Evolutionary conservation across 1,284 basidiomycete genomes (phyloP).

Genomic region (Tausonia pullulans): DNA sequence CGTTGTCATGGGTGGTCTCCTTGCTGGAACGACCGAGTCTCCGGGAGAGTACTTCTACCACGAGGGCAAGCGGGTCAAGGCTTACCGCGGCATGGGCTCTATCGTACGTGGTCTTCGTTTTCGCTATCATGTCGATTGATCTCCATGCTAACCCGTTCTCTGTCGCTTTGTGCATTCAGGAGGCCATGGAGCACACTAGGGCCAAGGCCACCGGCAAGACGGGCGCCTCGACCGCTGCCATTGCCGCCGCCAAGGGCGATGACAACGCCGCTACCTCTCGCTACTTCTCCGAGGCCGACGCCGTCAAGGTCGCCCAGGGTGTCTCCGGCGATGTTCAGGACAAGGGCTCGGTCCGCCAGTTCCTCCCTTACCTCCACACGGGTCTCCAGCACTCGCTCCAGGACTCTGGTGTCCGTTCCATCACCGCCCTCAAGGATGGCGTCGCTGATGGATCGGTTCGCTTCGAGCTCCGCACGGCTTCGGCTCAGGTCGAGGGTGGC

Average conservation of each 20-base stretch:
- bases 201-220: slow-evolving; percentile 36
- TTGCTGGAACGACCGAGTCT: slow-evolving; percentile 93
- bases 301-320: slow-evolving; percentile 94
- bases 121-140: neutral
- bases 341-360: slow-evolving; percentile 85
- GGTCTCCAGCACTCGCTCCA: slow-evolving; percentile 94
- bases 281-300: slow-evolving; percentile 92
- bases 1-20: slow-evolving; percentile 96
- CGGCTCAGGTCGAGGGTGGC: slow-evolving; percentile 90
- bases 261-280: slow-evolving; percentile 95
- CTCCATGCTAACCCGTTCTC: neutral
- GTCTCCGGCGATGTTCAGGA: slow-evolving; percentile 95
- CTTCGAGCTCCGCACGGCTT: slow-evolving; percentile 90
- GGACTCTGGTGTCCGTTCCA: slow-evolving; percentile 65
- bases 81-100: slow-evolving; percentile 97
- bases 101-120: slow-evolving; percentile 37
- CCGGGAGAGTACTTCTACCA: slow-evolving; percentile 99
- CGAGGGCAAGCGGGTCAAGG: slow-evolving; percentile 96
- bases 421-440: slow-evolving; percentile 46
- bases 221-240: slow-evolving; percentile 35
- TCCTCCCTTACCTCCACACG: slow-evolving; percentile 81
- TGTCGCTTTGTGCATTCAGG: slow-evolving; percentile 30
- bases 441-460: slow-evolving; percentile 59
- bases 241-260: slow-evolving; percentile 41
- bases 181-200: slow-evolving; percentile 87